phyloP scores from a whole-genome alignment of 2,329 filamentous ascomycete genomes.

The Lecanicillium sp. region DNA sequence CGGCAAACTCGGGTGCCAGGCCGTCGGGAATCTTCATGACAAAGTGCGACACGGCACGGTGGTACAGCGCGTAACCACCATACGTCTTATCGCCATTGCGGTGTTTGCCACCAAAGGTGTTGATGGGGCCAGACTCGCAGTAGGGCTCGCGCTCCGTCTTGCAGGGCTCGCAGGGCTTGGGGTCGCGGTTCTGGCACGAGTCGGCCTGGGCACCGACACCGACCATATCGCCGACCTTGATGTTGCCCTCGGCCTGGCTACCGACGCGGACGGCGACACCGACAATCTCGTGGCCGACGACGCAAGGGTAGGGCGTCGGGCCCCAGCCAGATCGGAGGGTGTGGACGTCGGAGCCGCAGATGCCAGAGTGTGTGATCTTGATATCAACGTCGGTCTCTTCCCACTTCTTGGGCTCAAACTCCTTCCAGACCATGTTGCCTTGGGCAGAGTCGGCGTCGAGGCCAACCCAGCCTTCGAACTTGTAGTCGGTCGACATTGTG shows the following conservation, averaged over 20 bases:
- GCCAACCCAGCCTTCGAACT: slow-evolving; percentile 46
- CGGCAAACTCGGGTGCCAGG: slow-evolving; percentile 30
- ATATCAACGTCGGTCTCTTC: slow-evolving; percentile 59
- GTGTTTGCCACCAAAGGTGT: slow-evolving; percentile 40
- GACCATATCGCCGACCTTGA: slow-evolving; percentile 55
- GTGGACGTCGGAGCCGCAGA: slow-evolving; percentile 57
- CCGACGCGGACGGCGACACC: slow-evolving; percentile 49
- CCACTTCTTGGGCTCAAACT: slow-evolving; percentile 57
- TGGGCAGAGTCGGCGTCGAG: slow-evolving; percentile 29
- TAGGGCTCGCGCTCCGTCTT: slow-evolving; percentile 31
- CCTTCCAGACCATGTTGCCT: slow-evolving; percentile 46
- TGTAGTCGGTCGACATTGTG: slow-evolving; percentile 29
- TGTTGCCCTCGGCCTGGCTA: slow-evolving; percentile 30
- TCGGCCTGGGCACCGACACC: slow-evolving; percentile 53
- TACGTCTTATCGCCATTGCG: slow-evolving; percentile 23
- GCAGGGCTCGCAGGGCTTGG: slow-evolving; percentile 30
- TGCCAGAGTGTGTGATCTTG: slow-evolving; percentile 55
- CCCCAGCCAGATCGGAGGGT: slow-evolving; percentile 46
- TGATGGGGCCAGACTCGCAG: slow-evolving; percentile 29
- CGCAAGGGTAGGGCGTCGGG: slow-evolving; percentile 30
- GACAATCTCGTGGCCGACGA: slow-evolving; percentile 59
- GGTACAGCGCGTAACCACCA: slow-evolving; percentile 39
- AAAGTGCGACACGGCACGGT: slow-evolving; percentile 35
- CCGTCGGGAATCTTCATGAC: slow-evolving; percentile 37
- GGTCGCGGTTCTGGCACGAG: slow-evolving; percentile 38